phyloP scores from a whole-genome alignment of 2,329 filamentous ascomycete genomes.

The Bisporella sp. region DNA sequence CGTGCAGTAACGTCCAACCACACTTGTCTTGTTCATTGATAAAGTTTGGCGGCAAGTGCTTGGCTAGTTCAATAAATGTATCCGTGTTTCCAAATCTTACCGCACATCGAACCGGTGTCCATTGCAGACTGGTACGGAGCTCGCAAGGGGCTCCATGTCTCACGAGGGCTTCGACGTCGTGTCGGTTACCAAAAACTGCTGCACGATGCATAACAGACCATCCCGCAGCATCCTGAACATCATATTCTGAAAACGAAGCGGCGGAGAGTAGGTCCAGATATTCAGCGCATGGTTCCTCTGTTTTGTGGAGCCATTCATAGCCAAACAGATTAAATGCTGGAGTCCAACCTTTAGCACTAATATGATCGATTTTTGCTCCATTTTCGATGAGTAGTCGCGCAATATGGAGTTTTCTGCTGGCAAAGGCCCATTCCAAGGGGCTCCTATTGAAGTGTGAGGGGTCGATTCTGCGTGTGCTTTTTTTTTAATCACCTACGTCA shows the following conservation, averaged over 20 bases:
- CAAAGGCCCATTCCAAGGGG: too few relatives aligned
- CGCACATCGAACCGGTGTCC: slow-evolving; percentile 1
- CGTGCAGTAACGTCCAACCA: slow-evolving; percentile 3
- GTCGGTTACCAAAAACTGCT: not conserved
- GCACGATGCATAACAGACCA: slow-evolving; percentile 6
- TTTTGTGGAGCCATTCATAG: too few relatives aligned
- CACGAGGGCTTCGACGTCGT: not conserved
- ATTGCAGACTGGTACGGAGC: not conserved
- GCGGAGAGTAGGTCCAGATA: slow-evolving; percentile 3
- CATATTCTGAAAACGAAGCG: slow-evolving; percentile 2
- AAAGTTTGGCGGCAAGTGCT: not conserved
- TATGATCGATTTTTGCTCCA: too few relatives aligned
- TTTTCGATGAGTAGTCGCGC: too few relatives aligned
- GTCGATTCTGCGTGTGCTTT: too few relatives aligned
- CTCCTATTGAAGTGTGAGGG: too few relatives aligned
- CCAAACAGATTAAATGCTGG: too few relatives aligned
- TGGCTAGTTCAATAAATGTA: slow-evolving; percentile 3
- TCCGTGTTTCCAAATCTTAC: not conserved
- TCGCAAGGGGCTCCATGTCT: not conserved
- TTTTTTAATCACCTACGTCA: too few relatives aligned
- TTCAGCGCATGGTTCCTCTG: not conserved
- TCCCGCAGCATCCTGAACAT: slow-evolving; percentile 2
- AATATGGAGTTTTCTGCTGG: too few relatives aligned
- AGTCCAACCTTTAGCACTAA: too few relatives aligned
- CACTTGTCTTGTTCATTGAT: not conserved